phyloP scores from a whole-genome alignment of 441 rosid genomes.

The Hura crepitans region DNA sequence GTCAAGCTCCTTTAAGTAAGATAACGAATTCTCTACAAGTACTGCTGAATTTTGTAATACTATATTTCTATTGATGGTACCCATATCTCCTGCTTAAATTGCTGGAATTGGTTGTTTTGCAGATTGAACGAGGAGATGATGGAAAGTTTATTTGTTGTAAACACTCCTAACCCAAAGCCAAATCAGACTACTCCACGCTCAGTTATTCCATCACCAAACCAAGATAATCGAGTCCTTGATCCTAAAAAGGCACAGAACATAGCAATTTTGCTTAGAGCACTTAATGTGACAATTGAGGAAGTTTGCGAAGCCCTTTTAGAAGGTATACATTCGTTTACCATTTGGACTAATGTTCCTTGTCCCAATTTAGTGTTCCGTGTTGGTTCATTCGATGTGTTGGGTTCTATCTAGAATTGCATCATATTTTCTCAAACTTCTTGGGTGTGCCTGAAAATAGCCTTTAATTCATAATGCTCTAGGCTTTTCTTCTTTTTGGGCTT shows the following conservation, averaged over 20 bases:
- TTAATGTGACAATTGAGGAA: constrained; percentile 88
- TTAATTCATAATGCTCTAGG: not conserved
- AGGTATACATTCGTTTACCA: constrained; percentile 44
- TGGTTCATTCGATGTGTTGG: not conserved
- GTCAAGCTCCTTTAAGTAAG: constrained; percentile 90
- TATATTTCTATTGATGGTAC: constrained; percentile 4
- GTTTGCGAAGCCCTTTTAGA: constrained; percentile 92
- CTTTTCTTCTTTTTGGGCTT: not conserved
- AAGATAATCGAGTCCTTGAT: constrained; percentile 77
- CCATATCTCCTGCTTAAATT: constrained; percentile 5
- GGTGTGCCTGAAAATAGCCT: not conserved
- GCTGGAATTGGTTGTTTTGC: constrained; percentile 28
- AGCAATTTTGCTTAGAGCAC: constrained; percentile 76
- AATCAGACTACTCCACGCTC: constrained; percentile 50
- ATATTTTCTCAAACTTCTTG: not conserved
- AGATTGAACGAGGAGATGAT: constrained; percentile 99
- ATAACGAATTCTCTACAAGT: constrained; percentile 12
- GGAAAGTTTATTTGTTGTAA: constrained; percentile 85
- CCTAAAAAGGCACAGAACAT: constrained; percentile 91
- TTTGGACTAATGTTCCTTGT: constrained; percentile 1
- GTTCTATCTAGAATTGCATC: not conserved
- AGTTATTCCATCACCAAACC: constrained; percentile 47
- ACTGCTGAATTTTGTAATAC: not conserved
- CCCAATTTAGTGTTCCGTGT: not conserved
- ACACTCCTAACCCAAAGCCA: constrained; percentile 45